These are phyloP conservation scores for Calonectria henricotiae DNA, from an alignment of 2,329 filamentous ascomycete species.

Conservation along the genomic window DNA sequence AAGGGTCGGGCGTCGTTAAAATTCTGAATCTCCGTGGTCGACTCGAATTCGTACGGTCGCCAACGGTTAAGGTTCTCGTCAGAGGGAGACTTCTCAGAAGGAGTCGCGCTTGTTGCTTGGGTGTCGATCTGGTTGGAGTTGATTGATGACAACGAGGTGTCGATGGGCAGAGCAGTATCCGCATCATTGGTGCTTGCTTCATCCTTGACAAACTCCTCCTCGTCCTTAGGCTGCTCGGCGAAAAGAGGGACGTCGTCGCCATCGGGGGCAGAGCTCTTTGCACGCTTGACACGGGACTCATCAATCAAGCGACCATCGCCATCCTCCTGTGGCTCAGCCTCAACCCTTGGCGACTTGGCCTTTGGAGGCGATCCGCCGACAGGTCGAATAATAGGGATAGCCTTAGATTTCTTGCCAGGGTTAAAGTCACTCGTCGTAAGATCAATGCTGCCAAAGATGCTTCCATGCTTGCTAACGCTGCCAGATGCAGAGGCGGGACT, in stretches of 20 bases:
- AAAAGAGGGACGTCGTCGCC: conserved; percentile 84
- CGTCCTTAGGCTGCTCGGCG: conserved; percentile 69
- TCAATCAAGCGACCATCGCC: conserved; percentile 73
- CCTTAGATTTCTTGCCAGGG: conserved; percentile 82
- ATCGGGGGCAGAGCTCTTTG: conserved; percentile 75
- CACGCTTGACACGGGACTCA: conserved; percentile 83
- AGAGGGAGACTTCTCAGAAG: conserved; percentile 69
- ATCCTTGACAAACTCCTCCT: conserved; percentile 47
- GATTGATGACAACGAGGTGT: conserved; percentile 71
- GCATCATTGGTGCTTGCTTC: conserved; percentile 58
- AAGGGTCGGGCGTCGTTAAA: conserved; percentile 71
- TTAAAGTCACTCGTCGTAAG: conserved; percentile 75
- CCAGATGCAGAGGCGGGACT: conserved; percentile 66
- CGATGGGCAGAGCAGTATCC: conserved; percentile 62
- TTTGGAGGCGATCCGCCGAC: conserved; percentile 66
- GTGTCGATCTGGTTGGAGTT: conserved; percentile 71
- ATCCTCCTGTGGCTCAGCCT: conserved; percentile 51
- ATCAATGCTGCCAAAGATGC: conserved; percentile 81
- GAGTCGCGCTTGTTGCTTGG: conserved; percentile 68
- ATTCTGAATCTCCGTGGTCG: conserved; percentile 63
- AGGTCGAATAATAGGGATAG: conserved; percentile 84
- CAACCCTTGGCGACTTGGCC: conserved; percentile 53
- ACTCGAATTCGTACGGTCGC: conserved; percentile 75
- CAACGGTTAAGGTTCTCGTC: conserved; percentile 64
- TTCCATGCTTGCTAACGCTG: conserved; percentile 61